phyloP scores from a whole-genome alignment of 345 rosid species.

The Capsella bursapastoris region DNA sequence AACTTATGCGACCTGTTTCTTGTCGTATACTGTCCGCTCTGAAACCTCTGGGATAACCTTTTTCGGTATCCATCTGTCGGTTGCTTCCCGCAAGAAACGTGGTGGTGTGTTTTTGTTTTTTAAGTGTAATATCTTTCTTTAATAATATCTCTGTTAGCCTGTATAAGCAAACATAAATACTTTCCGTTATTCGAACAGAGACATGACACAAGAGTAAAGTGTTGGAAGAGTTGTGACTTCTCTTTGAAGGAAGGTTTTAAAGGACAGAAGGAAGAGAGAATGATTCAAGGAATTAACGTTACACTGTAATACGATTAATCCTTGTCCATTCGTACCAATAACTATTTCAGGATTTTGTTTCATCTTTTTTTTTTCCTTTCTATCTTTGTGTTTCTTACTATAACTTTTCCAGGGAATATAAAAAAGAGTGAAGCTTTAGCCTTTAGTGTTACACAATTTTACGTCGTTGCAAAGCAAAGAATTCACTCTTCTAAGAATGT shows the following conservation, averaged over 20 bases:
- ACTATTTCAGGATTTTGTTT: constrained; percentile 1
- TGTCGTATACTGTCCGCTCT: constrained; percentile 38
- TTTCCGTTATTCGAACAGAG: constrained; percentile 26
- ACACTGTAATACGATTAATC: neutral
- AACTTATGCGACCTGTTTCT: constrained; percentile 28
- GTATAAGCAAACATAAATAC: neutral
- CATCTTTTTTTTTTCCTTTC: neutral
- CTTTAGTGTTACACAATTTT: constrained; percentile 8
- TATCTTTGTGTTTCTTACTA: constrained; percentile 4
- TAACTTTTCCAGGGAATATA: constrained; percentile 4
- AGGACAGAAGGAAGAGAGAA: constrained; percentile 4
- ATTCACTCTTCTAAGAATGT: constrained; percentile 17
- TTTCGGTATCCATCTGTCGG: constrained; percentile 37
- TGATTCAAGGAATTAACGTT: neutral
- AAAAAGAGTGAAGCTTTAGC: constrained; percentile 10
- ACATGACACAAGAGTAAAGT: constrained; percentile 23
- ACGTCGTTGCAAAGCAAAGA: constrained; percentile 34
- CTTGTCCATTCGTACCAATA: constrained; percentile 7
- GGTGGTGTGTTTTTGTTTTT: neutral
- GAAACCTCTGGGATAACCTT: constrained; percentile 41
- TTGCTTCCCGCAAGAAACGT: constrained; percentile 18
- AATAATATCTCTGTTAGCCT: neutral
- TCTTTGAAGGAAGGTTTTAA: constrained; percentile 29
- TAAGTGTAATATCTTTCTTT: constrained; percentile 2
- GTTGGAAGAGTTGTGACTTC: constrained; percentile 19